These are phyloP conservation scores for Teunomyces funiuensis DNA, from an alignment of 805 yeast genomes.

Conservation along the genomic window DNA sequence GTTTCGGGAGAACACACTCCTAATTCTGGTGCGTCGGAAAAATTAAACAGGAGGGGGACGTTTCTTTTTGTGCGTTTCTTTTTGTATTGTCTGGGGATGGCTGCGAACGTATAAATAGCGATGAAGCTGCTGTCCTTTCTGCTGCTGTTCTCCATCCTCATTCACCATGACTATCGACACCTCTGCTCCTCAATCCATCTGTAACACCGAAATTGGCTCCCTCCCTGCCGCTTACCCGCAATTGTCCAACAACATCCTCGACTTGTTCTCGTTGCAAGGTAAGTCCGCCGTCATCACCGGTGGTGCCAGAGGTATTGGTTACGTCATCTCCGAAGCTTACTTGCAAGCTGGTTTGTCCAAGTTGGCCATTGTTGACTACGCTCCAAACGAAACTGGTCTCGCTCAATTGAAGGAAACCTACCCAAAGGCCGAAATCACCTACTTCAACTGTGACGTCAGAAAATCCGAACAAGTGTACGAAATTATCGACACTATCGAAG, in stretches of 20 bases:
- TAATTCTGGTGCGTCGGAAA: no score
- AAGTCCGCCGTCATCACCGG: constrained; percentile 39
- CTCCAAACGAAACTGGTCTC: constrained; percentile 28
- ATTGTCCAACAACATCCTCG: constrained; percentile 25
- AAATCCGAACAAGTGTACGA: constrained; percentile 35
- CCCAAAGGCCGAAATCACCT: constrained; percentile 34
- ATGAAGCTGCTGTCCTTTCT: not conserved
- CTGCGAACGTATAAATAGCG: constrained; percentile 3
- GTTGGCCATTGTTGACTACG: constrained; percentile 43
- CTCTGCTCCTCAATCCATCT: constrained; percentile 18
- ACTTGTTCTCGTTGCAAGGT: constrained; percentile 29
- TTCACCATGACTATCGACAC: constrained; percentile 26
- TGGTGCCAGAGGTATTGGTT: constrained; percentile 41
- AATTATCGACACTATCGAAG: constrained; percentile 30
- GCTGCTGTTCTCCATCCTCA: not conserved
- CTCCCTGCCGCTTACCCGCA: constrained; percentile 39
- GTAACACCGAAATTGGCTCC: constrained; percentile 37
- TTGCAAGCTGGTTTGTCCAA: constrained; percentile 36
- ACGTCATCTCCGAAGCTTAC: constrained; percentile 35
- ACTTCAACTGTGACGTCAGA: constrained; percentile 40
- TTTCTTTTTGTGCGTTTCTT: not conserved
- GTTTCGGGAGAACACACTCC: constrained; percentile 1
- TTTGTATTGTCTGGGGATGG: constrained; percentile 4
- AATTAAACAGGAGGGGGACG: no score
- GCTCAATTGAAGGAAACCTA: constrained; percentile 24